A percentile compares a stretch with the other conserved stretches of the same genome.
These are phyloP conservation scores for Chimonanthus praecox DNA, from an alignment of 164 flowering plant genomes.

Conservation along the genomic window DNA sequence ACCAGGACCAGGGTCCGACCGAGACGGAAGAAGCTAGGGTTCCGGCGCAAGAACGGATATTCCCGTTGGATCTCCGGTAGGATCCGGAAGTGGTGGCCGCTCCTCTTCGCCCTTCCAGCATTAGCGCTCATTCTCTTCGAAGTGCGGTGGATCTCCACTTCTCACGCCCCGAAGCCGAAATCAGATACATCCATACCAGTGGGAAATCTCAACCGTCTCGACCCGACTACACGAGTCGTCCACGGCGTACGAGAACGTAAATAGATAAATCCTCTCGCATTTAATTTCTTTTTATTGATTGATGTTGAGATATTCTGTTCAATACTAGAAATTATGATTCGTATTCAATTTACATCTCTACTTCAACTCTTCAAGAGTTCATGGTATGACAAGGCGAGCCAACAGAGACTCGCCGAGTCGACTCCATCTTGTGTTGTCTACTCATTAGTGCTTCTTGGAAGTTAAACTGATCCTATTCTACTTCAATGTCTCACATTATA, in stretches of 20 bases:
- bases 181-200: conserved; percentile 3
- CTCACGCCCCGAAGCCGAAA: conserved; percentile 16
- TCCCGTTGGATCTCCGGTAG: conserved; percentile 22
- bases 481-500: neutral
- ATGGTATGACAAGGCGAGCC: neutral
- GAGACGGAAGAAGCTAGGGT: conserved; percentile 49
- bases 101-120: conserved; percentile 40
- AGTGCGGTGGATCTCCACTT: conserved; percentile 34
- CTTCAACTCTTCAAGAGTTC: no score
- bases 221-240: conserved; percentile 25
- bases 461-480: neutral
- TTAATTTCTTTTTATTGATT: neutral
- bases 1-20: conserved; percentile 44
- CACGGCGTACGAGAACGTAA: conserved; percentile 65
- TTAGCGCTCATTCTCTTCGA: conserved; percentile 43
- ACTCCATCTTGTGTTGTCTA: no score
- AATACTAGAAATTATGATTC: no score
- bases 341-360: neutral
- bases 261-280: conserved; percentile 4
- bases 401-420: neutral
- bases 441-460: neutral
- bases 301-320: no score
- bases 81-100: conserved; percentile 48
- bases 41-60: conserved; percentile 29
- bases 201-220: conserved; percentile 48